Evolutionary conservation across 768 basidiomycete species (phyloP).

Genomic region (Pisolithus sp.): DNA sequence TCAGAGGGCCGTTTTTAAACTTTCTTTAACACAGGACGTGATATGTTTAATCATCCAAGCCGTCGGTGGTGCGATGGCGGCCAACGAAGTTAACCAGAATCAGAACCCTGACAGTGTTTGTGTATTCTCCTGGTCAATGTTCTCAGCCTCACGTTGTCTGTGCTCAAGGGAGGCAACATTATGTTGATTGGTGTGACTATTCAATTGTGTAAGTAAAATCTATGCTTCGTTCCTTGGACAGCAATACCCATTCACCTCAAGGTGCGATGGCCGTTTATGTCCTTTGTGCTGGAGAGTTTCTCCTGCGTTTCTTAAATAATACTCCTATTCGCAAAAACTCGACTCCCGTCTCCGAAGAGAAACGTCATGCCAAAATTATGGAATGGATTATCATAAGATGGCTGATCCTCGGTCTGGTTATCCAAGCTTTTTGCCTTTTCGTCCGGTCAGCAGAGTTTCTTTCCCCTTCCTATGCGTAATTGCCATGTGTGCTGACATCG

Average conservation of each 20-base stretch:
- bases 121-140: not conserved
- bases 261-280: slow-evolving; percentile 40
- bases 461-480: not conserved
- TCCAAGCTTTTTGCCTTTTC: slow-evolving; percentile 39
- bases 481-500: not conserved
- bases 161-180: slow-evolving; percentile 38
- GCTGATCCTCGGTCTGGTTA: slow-evolving; percentile 31
- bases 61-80: slow-evolving; percentile 40
- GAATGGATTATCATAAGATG: slow-evolving; percentile 15
- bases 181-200: slow-evolving; percentile 62
- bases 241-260: slow-evolving; percentile 10
- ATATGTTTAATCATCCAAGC: slow-evolving; percentile 35
- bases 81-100: slow-evolving; percentile 24
- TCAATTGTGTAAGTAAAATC: slow-evolving; percentile 38
- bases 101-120: slow-evolving; percentile 14
- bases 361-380: not conserved
- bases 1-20: not conserved
- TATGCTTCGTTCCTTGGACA: slow-evolving; percentile 10
- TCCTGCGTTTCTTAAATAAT: slow-evolving; percentile 35
- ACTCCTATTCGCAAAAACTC: slow-evolving; percentile 25
- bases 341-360: not conserved
- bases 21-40: slow-evolving; percentile 22
- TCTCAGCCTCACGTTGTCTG: slow-evolving; percentile 1
- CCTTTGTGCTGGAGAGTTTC: slow-evolving; percentile 39
- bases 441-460: slow-evolving; percentile 34